Percentiles rank a stretch among this genome's conserved stretches.
Conservation (phyloP, 176 grass and related monocot species). For the Phoenix roebelenii region DNA sequence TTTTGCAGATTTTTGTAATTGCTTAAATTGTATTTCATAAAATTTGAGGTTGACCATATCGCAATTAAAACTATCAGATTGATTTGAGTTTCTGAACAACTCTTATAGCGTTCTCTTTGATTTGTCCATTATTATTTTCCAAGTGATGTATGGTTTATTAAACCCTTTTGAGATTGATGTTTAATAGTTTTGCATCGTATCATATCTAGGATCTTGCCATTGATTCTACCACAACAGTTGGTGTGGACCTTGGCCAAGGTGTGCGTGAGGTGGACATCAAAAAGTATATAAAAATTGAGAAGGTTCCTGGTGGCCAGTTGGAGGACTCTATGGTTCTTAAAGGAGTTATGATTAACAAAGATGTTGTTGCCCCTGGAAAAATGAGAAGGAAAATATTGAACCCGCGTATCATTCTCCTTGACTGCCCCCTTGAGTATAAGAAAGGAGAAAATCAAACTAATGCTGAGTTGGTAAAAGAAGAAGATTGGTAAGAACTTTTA, state of each 20-base stretch:
- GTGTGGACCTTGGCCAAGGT: constrained; percentile 91
- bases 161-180: neutral
- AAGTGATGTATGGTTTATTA: too few relatives aligned
- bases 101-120: too few relatives aligned
- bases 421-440: constrained; percentile 95
- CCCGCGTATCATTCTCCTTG: constrained; percentile 20
- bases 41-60: too few relatives aligned
- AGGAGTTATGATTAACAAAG: constrained; percentile 97
- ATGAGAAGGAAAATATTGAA: constrained; percentile 3
- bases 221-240: constrained; percentile 79
- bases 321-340: constrained; percentile 88
- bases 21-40: too few relatives aligned
- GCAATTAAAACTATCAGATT: too few relatives aligned
- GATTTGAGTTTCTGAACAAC: too few relatives aligned
- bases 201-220: constrained; percentile 86
- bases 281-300: constrained; percentile 98
- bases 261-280: constrained; percentile 97
- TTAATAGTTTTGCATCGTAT: constrained; percentile 18
- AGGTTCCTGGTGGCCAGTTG: constrained; percentile 87
- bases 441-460: constrained; percentile 99
- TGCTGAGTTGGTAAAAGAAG: constrained; percentile 27
- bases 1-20: too few relatives aligned
- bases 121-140: too few relatives aligned
- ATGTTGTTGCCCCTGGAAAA: neutral
- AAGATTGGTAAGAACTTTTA: neutral